Evolutionary conservation across 2,329 filamentous ascomycete species (phyloP).

Genomic region (Blumeria hordei): DNA sequence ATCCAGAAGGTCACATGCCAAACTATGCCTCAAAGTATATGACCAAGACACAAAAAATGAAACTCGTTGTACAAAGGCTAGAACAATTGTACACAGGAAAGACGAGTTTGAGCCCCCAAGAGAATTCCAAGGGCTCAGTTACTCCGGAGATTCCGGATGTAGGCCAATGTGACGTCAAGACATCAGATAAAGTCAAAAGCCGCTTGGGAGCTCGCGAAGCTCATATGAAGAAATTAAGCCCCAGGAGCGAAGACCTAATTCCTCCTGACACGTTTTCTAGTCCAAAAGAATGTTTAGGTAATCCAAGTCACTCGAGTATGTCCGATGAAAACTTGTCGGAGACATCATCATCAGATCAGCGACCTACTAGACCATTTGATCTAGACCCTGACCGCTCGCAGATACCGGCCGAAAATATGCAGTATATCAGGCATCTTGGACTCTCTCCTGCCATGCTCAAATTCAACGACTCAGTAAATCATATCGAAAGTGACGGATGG

Average conservation of each 20-base stretch:
- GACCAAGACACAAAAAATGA: conserved; percentile 54
- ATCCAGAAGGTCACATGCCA: conserved; percentile 39
- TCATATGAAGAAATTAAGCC: conserved; percentile 13
- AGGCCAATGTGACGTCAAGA: background rate
- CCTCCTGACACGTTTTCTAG: background rate
- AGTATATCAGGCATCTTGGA: conserved; percentile 54
- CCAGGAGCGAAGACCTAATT: background rate
- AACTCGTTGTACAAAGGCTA: conserved; percentile 47
- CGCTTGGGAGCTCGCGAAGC: conserved; percentile 19
- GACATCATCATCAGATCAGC: conserved; percentile 32
- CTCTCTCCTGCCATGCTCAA: conserved; percentile 33
- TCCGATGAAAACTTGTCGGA: conserved; percentile 5
- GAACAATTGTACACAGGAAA: conserved; percentile 69
- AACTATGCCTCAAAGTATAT: conserved; percentile 26
- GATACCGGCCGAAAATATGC: conserved; percentile 51
- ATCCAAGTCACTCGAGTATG: conserved; percentile 1
- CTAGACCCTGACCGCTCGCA: conserved; percentile 58
- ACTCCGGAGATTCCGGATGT: background rate
- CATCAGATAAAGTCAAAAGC: background rate
- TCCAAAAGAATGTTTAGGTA: too few species aligned
- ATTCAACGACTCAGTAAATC: conserved; percentile 23
- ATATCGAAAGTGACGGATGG: conserved; percentile 48
- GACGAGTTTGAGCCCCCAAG: conserved; percentile 20
- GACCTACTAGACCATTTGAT: conserved; percentile 53
- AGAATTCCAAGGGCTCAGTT: conserved; percentile 21